A percentile compares a stretch with the other conserved stretches of the same genome.
Evolutionary conservation across 306 rosid genomes (phyloP).

Genomic region (Adenanthera pavonina): DNA sequence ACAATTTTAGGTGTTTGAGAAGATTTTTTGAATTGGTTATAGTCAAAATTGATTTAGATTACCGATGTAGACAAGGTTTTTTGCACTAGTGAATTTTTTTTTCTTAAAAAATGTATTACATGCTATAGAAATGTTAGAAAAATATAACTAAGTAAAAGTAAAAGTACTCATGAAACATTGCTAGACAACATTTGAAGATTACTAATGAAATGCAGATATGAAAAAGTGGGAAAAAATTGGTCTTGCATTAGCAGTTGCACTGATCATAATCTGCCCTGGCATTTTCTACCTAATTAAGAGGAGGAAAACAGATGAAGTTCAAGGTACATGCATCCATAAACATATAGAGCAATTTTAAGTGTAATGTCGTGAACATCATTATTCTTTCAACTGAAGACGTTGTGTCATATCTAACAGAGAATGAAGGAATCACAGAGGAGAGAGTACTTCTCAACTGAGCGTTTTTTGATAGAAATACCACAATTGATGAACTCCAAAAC

Average conservation of each 20-base stretch:
- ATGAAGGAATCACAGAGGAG: background rate
- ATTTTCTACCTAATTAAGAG: background rate
- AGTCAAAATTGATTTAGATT: too few relatives aligned
- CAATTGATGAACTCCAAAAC: slow-evolving; percentile 5
- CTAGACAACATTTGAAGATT: too few relatives aligned
- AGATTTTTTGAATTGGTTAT: too few relatives aligned
- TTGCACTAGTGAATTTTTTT: too few relatives aligned
- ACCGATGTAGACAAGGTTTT: too few relatives aligned
- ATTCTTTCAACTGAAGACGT: background rate
- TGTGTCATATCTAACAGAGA: background rate
- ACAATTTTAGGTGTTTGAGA: too few relatives aligned
- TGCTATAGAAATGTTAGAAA: background rate
- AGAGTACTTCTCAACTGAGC: background rate
- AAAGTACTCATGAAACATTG: background rate
- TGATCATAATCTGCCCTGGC: background rate
- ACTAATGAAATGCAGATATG: background rate
- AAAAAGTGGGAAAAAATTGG: slow-evolving; percentile 21
- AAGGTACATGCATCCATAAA: slow-evolving; percentile 20
- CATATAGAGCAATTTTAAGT: background rate
- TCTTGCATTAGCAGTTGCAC: background rate
- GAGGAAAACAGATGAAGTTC: slow-evolving; percentile 16
- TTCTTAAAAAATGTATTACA: too few relatives aligned
- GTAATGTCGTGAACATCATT: background rate
- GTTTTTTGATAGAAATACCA: background rate
- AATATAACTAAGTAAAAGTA: too few relatives aligned